A percentile compares a stretch with the other conserved stretches of the same genome.
These are phyloP conservation scores for Pythium sukuiense DNA, from an alignment of 352 stramenopile species.

Conservation along the genomic window DNA sequence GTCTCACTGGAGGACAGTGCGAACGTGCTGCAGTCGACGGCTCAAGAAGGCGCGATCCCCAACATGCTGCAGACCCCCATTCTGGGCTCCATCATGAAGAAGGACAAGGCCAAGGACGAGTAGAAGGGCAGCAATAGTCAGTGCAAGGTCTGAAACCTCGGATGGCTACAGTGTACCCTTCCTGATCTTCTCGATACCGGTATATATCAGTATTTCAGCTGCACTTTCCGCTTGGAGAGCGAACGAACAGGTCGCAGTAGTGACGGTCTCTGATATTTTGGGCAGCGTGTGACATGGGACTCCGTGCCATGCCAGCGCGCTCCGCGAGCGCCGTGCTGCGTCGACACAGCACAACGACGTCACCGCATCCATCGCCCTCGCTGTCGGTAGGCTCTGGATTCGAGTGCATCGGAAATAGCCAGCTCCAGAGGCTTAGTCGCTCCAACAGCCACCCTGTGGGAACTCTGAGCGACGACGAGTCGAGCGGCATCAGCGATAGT, in stretches of 20 bases:
- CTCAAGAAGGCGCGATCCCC: conserved; percentile 63
- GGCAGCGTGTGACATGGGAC: conserved; percentile 17
- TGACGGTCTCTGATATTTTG: conserved; percentile 7
- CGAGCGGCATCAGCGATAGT: background rate
- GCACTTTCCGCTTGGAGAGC: conserved; percentile 4
- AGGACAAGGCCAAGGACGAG: conserved; percentile 20
- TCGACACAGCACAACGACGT: background rate
- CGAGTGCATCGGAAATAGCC: background rate
- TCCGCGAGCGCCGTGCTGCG: conserved; percentile 18
- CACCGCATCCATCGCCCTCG: conserved; percentile 10
- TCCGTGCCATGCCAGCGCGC: conserved; percentile 23
- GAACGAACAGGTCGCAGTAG: background rate
- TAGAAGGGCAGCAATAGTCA: background rate
- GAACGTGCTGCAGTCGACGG: background rate
- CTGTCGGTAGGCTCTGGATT: background rate
- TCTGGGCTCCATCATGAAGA: conserved; percentile 34
- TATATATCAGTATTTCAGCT: conserved; percentile 4
- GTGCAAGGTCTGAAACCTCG: background rate
- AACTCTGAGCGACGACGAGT: background rate
- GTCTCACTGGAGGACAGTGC: conserved; percentile 3
- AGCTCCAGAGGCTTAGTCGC: background rate
- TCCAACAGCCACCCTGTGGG: conserved; percentile 1
- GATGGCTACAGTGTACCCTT: conserved; percentile 13
- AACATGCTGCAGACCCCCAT: conserved; percentile 70
- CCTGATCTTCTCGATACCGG: conserved; percentile 14